These are phyloP conservation scores for Fusarium sp. DNA, from an alignment of 2,329 filamentous ascomycete species.

Conservation along the genomic window DNA sequence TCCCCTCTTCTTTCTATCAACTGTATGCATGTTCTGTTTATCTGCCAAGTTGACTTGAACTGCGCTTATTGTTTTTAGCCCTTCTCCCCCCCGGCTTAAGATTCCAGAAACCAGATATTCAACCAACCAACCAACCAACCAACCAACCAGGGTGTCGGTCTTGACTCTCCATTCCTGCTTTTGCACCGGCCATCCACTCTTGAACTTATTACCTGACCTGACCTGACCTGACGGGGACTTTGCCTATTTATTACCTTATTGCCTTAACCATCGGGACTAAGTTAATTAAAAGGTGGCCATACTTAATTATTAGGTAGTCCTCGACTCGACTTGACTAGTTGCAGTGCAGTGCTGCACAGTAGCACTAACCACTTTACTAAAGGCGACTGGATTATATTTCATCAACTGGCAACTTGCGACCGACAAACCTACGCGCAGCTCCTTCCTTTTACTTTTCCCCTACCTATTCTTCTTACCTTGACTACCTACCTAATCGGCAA, in stretches of 20 bases:
- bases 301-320: not conserved
- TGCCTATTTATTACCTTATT: slow-evolving; percentile 14
- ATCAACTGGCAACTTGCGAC: slow-evolving; percentile 39
- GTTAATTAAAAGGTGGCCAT: slow-evolving; percentile 11
- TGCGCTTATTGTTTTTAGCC: slow-evolving; percentile 45
- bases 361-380: not conserved
- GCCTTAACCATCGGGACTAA: not conserved
- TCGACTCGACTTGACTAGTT: not conserved
- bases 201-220: slow-evolving; percentile 20
- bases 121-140: slow-evolving; percentile 44
- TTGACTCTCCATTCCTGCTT: slow-evolving; percentile 44
- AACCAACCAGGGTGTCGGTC: slow-evolving; percentile 45
- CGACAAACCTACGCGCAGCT: slow-evolving; percentile 25
- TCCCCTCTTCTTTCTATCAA: not conserved
- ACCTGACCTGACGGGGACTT: not conserved
- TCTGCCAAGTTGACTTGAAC: slow-evolving; percentile 38
- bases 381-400: not conserved
- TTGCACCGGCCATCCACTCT: slow-evolving; percentile 26
- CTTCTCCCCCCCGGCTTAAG: slow-evolving; percentile 38
- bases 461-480: not conserved
- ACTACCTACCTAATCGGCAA: slow-evolving; percentile 5
- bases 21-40: not conserved
- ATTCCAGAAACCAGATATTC: slow-evolving; percentile 47
- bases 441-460: slow-evolving; percentile 13
- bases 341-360: slow-evolving; percentile 2